These are phyloP conservation scores for Paraphoma sp. DNA, from an alignment of 2,329 filamentous ascomycete species.

Conservation along the genomic window DNA sequence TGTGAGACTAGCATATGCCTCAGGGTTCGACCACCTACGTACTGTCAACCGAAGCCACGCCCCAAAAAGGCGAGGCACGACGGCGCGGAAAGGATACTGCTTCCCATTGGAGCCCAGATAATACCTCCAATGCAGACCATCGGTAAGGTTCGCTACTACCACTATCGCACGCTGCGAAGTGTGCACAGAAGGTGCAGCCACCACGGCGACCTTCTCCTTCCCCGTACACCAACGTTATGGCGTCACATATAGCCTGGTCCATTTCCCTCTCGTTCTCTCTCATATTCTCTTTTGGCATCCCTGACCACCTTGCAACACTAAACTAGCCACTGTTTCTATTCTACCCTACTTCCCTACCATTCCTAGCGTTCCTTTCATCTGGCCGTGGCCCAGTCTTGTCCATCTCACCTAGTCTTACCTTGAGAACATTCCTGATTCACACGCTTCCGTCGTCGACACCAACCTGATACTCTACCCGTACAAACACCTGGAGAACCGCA, in stretches of 20 bases:
- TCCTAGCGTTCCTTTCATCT: background rate
- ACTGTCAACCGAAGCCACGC: background rate
- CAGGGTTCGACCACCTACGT: background rate
- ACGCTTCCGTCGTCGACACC: constrained; percentile 27
- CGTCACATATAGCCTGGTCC: background rate
- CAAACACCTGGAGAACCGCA: constrained; percentile 13
- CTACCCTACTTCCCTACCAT: constrained; percentile 2
- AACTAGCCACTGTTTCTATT: background rate
- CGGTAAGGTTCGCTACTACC: background rate
- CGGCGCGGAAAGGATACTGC: background rate
- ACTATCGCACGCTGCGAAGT: background rate
- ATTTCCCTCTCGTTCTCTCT: background rate
- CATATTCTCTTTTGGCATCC: background rate
- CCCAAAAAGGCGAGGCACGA: background rate
- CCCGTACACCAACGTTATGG: background rate
- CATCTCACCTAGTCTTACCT: constrained; percentile 15
- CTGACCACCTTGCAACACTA: background rate
- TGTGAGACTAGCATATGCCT: background rate
- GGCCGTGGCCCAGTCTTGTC: constrained; percentile 1
- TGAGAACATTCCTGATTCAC: constrained; percentile 27
- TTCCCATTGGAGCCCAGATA: background rate
- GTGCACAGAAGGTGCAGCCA: background rate
- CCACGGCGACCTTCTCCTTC: background rate
- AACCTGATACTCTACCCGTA: constrained; percentile 17
- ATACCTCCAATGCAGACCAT: background rate